Percentiles rank a stretch among this genome's conserved stretches.
Evolutionary conservation across 2,329 filamentous ascomycete species (phyloP).

Genomic region (Pezicula carpinea): DNA sequence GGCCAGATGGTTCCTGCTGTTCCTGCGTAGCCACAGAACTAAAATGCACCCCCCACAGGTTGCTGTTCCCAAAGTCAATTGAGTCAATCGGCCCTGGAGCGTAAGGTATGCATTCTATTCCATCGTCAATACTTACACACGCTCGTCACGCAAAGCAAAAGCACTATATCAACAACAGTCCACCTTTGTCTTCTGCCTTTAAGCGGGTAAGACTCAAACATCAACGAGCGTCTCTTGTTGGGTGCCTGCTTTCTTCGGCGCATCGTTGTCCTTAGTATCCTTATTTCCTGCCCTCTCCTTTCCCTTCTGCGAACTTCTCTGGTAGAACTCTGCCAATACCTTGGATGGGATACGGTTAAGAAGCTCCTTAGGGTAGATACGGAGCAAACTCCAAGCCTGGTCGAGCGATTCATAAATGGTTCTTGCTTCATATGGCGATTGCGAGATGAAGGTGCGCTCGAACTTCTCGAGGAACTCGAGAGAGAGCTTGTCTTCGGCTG

Average conservation of each 20-base stretch:
- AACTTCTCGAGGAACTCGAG: constrained; percentile 99
- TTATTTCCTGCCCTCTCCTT: constrained; percentile 52
- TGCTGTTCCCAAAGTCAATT: neutral
- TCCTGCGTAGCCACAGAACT: no score
- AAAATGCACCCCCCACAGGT: no score
- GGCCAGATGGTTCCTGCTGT: no score
- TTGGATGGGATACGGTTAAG: constrained; percentile 92
- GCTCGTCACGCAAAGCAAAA: constrained; percentile 8
- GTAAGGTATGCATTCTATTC: constrained; percentile 18
- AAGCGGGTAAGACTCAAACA: constrained; percentile 34
- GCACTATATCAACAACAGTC: constrained; percentile 2
- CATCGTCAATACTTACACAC: constrained; percentile 16
- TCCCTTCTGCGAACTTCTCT: constrained; percentile 58
- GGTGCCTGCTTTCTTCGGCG: constrained; percentile 35
- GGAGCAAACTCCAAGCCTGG: constrained; percentile 90
- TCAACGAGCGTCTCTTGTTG: constrained; percentile 58
- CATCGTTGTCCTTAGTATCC: constrained; percentile 35
- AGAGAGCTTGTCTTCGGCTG: constrained; percentile 93
- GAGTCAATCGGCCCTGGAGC: constrained; percentile 2
- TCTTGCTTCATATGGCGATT: constrained; percentile 88
- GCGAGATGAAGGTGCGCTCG: constrained; percentile 88
- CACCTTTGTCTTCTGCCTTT: constrained; percentile 1
- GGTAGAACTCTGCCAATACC: constrained; percentile 78
- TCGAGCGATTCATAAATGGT: constrained; percentile 92
- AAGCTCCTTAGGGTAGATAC: constrained; percentile 96